Conservation (phyloP, 352 stramenopile genomes). For the Phytophthora citrophthora region DNA sequence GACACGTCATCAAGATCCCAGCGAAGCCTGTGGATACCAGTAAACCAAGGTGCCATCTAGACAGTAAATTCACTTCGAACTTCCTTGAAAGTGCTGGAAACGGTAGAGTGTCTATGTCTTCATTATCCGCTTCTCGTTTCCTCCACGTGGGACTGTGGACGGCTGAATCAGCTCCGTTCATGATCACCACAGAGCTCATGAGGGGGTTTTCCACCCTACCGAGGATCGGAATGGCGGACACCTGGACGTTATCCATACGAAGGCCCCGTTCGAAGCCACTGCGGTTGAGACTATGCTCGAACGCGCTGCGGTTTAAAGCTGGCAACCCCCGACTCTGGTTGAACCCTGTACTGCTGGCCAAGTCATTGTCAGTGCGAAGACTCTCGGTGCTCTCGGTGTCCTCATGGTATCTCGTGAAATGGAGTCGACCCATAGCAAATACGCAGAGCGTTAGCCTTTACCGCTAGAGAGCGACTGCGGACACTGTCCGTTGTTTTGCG, state of each 20-base stretch:
- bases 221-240: conserved; percentile 34
- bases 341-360: conserved; percentile 27
- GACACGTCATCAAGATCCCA: conserved; percentile 46
- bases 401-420: conserved; percentile 34
- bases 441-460: conserved; percentile 7
- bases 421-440: conserved; percentile 28
- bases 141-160: conserved; percentile 18
- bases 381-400: conserved; percentile 13
- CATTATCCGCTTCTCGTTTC: conserved; percentile 15
- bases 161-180: conserved; percentile 32
- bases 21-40: conserved; percentile 46
- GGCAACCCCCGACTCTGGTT: conserved; percentile 27
- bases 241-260: conserved; percentile 31
- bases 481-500: conserved; percentile 19
- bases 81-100: conserved; percentile 36
- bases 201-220: conserved; percentile 28
- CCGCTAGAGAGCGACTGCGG: conserved; percentile 16
- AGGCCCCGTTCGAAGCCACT: conserved; percentile 28
- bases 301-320: conserved; percentile 19
- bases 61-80: conserved; percentile 35
- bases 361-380: conserved; percentile 10
- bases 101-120: background rate
- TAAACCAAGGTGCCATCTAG: conserved; percentile 36
- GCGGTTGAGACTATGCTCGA: conserved; percentile 22
- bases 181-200: conserved; percentile 43